Percentiles rank a stretch among this genome's conserved stretches.
Evolutionary conservation across 1,284 basidiomycete genomes (phyloP).

Genomic region (Anthracocystis walkeri): DNA sequence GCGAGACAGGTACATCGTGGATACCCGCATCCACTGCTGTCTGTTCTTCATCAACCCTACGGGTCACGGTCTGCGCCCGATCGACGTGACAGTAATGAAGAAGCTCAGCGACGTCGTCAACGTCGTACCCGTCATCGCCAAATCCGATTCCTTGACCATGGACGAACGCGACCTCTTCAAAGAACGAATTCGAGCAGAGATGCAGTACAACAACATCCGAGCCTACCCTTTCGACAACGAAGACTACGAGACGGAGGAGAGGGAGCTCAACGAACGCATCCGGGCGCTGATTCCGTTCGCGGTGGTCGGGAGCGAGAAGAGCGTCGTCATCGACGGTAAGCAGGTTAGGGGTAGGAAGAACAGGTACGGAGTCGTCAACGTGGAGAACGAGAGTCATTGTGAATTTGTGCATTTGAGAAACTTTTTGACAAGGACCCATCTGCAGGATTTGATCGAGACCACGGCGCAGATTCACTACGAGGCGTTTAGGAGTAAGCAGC

Average conservation of each 20-base stretch:
- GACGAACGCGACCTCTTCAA: slow-evolving; percentile 95
- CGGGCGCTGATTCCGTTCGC: slow-evolving; percentile 96
- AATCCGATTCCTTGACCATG: slow-evolving; percentile 92
- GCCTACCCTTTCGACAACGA: slow-evolving; percentile 97
- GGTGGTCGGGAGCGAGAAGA: slow-evolving; percentile 92
- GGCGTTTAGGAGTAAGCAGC: slow-evolving; percentile 97
- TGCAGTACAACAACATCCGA: slow-evolving; percentile 91
- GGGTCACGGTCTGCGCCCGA: slow-evolving; percentile 71
- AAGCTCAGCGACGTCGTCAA: slow-evolving; percentile 98
- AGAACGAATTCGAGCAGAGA: slow-evolving; percentile 91
- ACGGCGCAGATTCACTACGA: slow-evolving; percentile 99
- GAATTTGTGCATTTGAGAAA: slow-evolving; percentile 97
- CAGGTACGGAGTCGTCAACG: slow-evolving; percentile 97
- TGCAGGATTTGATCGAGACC: slow-evolving; percentile 98
- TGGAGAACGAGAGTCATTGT: slow-evolving; percentile 91
- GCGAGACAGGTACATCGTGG: slow-evolving; percentile 97
- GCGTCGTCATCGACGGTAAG: slow-evolving; percentile 94
- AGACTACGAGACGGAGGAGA: slow-evolving; percentile 90
- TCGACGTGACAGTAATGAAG: slow-evolving; percentile 98
- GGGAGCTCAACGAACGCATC: slow-evolving; percentile 89
- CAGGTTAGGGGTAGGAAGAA: slow-evolving; percentile 95
- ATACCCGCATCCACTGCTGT: slow-evolving; percentile 98
- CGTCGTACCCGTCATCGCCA: slow-evolving; percentile 97
- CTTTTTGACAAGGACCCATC: slow-evolving; percentile 91
- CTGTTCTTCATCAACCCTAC: slow-evolving; percentile 91